Evolutionary conservation across 129 eudicot genomes (phyloP).

Genomic region (Cynara cardunculus): DNA sequence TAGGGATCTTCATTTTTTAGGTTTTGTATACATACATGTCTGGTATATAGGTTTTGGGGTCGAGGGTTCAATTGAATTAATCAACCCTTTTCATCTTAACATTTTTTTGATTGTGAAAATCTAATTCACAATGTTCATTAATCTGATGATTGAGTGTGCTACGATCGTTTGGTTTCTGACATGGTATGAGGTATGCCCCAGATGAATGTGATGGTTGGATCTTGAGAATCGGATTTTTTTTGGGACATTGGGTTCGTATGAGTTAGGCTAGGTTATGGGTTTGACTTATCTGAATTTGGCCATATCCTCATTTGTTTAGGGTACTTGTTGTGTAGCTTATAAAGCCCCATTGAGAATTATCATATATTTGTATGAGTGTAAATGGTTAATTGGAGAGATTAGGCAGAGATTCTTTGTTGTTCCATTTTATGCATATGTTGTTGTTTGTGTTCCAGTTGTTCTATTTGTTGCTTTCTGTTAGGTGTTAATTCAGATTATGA

Average conservation of each 20-base stretch:
- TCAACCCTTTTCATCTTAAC: neutral
- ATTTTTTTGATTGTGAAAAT: neutral
- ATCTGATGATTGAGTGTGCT: neutral
- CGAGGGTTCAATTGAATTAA: slow-evolving; percentile 10
- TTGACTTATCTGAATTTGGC: slow-evolving; percentile 6
- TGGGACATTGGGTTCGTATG: neutral
- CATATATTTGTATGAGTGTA: neutral
- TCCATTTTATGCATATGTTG: neutral
- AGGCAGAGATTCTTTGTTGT: slow-evolving; percentile 5
- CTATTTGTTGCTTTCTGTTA: slow-evolving; percentile 8
- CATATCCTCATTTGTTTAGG: neutral
- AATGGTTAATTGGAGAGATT: slow-evolving; percentile 7
- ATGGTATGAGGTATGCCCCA: neutral
- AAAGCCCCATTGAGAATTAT: neutral
- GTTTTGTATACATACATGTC: neutral
- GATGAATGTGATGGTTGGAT: slow-evolving; percentile 24
- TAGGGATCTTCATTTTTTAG: slow-evolving; percentile 19
- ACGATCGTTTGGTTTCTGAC: slow-evolving; percentile 5
- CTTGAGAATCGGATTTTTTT: slow-evolving; percentile 24
- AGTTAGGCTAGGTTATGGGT: slow-evolving; percentile 6
- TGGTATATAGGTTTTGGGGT: neutral
- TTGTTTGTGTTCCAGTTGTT: neutral
- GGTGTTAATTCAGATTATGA: neutral
- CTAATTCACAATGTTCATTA: slow-evolving; percentile 3
- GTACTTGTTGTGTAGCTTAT: slow-evolving; percentile 4